Evolutionary conservation across 2,329 filamentous ascomycete genomes (phyloP), one percentile per base, ranked within the genome.

Genomic region (Clonostachys solani): DNA sequence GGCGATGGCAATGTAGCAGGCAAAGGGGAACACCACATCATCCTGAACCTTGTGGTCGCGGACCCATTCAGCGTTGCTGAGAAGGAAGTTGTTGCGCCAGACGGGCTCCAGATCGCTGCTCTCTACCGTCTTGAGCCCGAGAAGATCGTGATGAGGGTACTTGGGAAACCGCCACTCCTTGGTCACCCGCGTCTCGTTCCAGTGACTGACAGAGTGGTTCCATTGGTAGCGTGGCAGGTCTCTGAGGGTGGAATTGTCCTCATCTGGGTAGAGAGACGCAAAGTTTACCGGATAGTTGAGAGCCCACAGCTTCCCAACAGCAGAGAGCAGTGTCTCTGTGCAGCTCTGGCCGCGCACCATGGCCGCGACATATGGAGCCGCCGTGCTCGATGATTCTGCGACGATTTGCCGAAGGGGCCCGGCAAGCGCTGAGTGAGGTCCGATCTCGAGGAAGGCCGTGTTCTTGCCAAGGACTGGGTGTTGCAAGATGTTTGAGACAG

Each of bases 391-490:
- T 8, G 50, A 40, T 18, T 49, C 46, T 9, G 41, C 44, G 5
- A 54, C 16, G 0, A 47, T 68, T 46, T 73, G 62, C 5, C 54
- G 58, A 0, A 64, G 51, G 0, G 73, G 73, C 0, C 66, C 66
- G 45, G 67, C 64, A 0, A 77, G 60, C 0, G 71, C 69, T 0
- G 71, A 61, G 40, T 68, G 65, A 3, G 66, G 65, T 0, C 66
- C 65, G 4, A 69, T 43, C 40, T 69, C 65, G 3, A 69, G n/a
- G 0, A 59, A 43, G 5, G 59, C 37, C 13, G 67, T 41, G 12
- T 66, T 56, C 7, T 36, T 19, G 42, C 61, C 48, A 29, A 47
- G 36, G 36, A n/a, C 36, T 18, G 36, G 36, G 5, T 38, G 36
- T 38, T 58, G 49, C 5, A 53, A 19, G 15, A 52, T 43, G 6